Evolutionary conservation across 192 early-diverging fungal species (phyloP), one percentile per base, ranked within the genome.

Genomic region (Coemansia nantahalensis): DNA sequence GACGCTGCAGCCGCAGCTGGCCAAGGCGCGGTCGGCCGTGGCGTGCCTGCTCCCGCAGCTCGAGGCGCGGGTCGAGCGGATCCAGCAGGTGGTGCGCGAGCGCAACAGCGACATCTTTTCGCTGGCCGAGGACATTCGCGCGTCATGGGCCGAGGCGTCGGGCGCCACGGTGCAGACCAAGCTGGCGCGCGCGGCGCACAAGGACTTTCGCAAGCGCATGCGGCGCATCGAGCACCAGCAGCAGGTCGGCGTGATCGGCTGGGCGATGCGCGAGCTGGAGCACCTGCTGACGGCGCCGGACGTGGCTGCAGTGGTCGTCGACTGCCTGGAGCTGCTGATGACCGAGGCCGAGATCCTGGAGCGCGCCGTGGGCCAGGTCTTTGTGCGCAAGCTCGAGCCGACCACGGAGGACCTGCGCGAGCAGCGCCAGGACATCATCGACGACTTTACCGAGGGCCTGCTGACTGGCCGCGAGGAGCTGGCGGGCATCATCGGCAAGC

Each of bases 301-400:
- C 30, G 73, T 86, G 16, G 82, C 80, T 0, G 60, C 54, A 9
- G 72, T 87, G 28, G 78, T 71, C 9, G 58, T 82, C 3, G 80
- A 79, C 37, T 85, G 81, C 33, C 58, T 88, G n/a, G 84, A 81
- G 24, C 73, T 84, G 26, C 52, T 90, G 51, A 84, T 88, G 79
- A 81, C 83, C 24, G 88, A 90, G 68, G 88, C 83, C 4, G 85
- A 90, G 63, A 79, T 83, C 16, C 58, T 84, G 50, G 88, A 90
- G 60, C 53, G 70, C 39, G 81, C 82, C 1, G 77, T 86, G 10
- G 68, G 67, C 48, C 79, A 72, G 51, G 77, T 49, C 36, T 89
- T 76, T 66, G 65, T 84, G 19, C 78, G 83, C 24, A 80, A 80
- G 24, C 74, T 84, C 36, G 77, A 83, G 48, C 75, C 72, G 4